Percentiles rank a stretch among this genome's conserved stretches.
Conservation (phyloP, 1,139 yeast genomes). For the Kodamaea suecica region DNA sequence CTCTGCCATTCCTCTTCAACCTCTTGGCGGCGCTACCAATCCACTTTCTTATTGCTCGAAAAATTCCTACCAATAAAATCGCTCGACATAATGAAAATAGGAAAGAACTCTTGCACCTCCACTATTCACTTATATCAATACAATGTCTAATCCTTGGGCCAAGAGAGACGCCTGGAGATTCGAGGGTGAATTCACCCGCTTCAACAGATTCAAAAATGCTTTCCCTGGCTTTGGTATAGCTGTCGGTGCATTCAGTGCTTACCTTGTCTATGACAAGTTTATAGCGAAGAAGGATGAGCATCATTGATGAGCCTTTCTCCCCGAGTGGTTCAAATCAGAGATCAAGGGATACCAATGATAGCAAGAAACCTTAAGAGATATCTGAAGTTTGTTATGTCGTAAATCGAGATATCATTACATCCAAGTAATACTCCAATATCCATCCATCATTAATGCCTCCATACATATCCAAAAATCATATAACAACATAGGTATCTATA, state of each 20-base stretch:
- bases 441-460: too few species aligned
- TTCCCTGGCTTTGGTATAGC: slow-evolving; percentile 86
- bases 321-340: too few species aligned
- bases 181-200: slow-evolving; percentile 75
- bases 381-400: too few species aligned
- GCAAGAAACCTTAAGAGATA: too few species aligned
- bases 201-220: slow-evolving; percentile 66
- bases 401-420: too few species aligned
- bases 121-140: slow-evolving; percentile 1
- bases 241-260: slow-evolving; percentile 68
- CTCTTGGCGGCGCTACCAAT: background rate
- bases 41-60: slow-evolving; percentile 1
- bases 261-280: slow-evolving; percentile 61
- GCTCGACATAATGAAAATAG: slow-evolving; percentile 3
- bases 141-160: slow-evolving; percentile 45
- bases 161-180: slow-evolving; percentile 91
- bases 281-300: slow-evolving; percentile 29
- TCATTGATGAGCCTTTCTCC: too few species aligned
- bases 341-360: too few species aligned
- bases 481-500: too few species aligned
- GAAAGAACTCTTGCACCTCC: slow-evolving; percentile 1
- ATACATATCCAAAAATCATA: too few species aligned
- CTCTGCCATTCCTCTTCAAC: too few species aligned
- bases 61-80: slow-evolving; percentile 1
- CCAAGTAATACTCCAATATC: too few species aligned